Base-by-base conservation (phyloP, 805 yeast species). In the Candida boidinii region DNA sequence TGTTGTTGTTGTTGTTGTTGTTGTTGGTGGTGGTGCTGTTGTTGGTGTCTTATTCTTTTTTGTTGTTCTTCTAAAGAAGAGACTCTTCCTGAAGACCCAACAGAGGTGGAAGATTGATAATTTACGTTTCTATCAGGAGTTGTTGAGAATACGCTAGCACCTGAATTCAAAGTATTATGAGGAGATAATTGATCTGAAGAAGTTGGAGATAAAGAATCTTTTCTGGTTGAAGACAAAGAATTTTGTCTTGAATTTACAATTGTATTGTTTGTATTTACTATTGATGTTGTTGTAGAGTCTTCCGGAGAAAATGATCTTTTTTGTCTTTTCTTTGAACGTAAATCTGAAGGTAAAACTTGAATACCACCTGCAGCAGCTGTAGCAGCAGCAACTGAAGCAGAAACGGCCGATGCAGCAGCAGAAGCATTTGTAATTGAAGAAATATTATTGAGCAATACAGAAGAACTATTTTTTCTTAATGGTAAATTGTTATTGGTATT, bases 111-210 rank as follows among this genome's bases (percentile, higher is more conserved):
- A 6, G 41, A 37, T 24, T 27, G 35, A 24, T 37, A 37, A 21
- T 35, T 37, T 7, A 28, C 12, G n/a, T n/a, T n/a, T n/a, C 36
- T 25, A 26, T 56, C 62, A 5, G 61, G 61, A 4, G 63, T 57
- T 3, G 53, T 39, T 0, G 56, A 47, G 16, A 49, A 43, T 1
- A 52, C 41, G 24, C 58, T 53, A 4, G 56, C 29, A 12, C 49
- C 29, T 10, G 48, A 45, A 29, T 22, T 12, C 18, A 46, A 38
- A 25, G 46, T 42, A 35, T 50, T 49, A 24, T 45, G 55, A 4
- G 59, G 59, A 3, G 59, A 53, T n/a, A 49, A 38, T 6, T 49
- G 48, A 33, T 56, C 61, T 4, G 58, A 52, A 26, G 51, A 45
- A 6, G 45, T 17, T 12, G 62, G 60, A 7, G 62, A 54, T 8